Conservation (phyloP, 2,329 filamentous ascomycete genomes). For the Dichotomopilus funicola region DNA sequence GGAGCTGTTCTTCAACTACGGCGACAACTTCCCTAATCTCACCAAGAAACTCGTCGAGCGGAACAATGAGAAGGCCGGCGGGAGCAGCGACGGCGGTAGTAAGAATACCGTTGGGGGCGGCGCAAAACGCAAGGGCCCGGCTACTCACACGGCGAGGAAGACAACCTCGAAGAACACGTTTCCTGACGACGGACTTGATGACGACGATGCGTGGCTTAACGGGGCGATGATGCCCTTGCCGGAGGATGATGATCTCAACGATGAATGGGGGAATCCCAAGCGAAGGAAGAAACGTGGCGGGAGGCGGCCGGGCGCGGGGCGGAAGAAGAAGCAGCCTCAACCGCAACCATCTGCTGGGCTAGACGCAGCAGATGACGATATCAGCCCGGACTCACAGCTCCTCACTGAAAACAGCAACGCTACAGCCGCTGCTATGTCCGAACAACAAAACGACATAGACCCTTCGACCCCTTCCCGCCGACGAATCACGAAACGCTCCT, state of each 20-base stretch:
- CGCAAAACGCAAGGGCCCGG: slow-evolving; percentile 14
- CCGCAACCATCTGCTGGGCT: no score
- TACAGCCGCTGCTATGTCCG: neutral
- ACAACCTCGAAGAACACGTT: slow-evolving; percentile 17
- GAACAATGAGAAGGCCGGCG: slow-evolving; percentile 18
- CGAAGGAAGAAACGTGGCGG: slow-evolving; percentile 23
- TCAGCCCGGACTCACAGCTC: slow-evolving; percentile 5
- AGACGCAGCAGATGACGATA: slow-evolving; percentile 1
- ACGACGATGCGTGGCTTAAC: slow-evolving; percentile 13
- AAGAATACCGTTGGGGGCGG: slow-evolving; percentile 10
- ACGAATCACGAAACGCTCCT: slow-evolving; percentile 4
- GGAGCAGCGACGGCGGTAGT: neutral
- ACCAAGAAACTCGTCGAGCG: slow-evolving; percentile 45
- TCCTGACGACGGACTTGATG: slow-evolving; percentile 5
- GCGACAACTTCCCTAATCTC: slow-evolving; percentile 59
- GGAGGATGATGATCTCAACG: slow-evolving; percentile 19
- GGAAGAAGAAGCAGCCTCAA: slow-evolving; percentile 20
- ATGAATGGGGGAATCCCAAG: slow-evolving; percentile 13
- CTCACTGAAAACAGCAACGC: neutral
- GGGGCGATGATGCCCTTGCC: slow-evolving; percentile 12
- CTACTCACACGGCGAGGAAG: slow-evolving; percentile 17
- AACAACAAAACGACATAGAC: neutral
- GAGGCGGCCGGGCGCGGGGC: slow-evolving; percentile 22
- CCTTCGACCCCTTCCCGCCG: slow-evolving; percentile 5
- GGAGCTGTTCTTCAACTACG: slow-evolving; percentile 79